A percentile compares a stretch with the other conserved stretches of the same genome.
Evolutionary conservation across 768 basidiomycete genomes (phyloP).

Genomic region (Coprinellus aureogranulatus): DNA sequence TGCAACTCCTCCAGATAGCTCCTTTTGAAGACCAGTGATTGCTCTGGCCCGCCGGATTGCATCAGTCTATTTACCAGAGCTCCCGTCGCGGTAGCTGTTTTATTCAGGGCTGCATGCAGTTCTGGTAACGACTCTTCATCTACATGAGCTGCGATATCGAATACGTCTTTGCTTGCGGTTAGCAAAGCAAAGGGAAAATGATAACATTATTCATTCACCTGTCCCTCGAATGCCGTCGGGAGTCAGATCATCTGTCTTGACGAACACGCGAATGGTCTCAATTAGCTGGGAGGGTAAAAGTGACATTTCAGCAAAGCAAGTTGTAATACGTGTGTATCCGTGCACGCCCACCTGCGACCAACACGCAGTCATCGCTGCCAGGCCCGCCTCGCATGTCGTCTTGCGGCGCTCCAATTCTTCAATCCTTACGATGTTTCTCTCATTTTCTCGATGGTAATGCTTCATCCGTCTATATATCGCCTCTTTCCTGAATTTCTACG

Average conservation of each 20-base stretch:
- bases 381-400: slow-evolving; percentile 63
- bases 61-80: slow-evolving; percentile 59
- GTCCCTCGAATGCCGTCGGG: slow-evolving; percentile 38
- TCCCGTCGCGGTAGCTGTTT: slow-evolving; percentile 57
- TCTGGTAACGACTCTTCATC: slow-evolving; percentile 35
- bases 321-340: not conserved
- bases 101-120: slow-evolving; percentile 45
- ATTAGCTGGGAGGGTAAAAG: slow-evolving; percentile 47
- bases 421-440: slow-evolving; percentile 59
- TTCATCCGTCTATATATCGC: slow-evolving; percentile 84
- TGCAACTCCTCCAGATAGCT: slow-evolving; percentile 48
- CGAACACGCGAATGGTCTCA: slow-evolving; percentile 61
- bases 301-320: not conserved
- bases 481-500: slow-evolving; percentile 80
- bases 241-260: slow-evolving; percentile 50
- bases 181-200: slow-evolving; percentile 3
- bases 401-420: slow-evolving; percentile 65
- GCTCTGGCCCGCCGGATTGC: slow-evolving; percentile 37
- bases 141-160: slow-evolving; percentile 43
- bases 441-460: slow-evolving; percentile 74
- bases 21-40: slow-evolving; percentile 31
- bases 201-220: slow-evolving; percentile 29
- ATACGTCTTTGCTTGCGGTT: slow-evolving; percentile 36
- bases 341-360: slow-evolving; percentile 64
- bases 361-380: slow-evolving; percentile 73